Conservation (phyloP, 768 basidiomycete genomes). For the Rhizopogon sp. region DNA sequence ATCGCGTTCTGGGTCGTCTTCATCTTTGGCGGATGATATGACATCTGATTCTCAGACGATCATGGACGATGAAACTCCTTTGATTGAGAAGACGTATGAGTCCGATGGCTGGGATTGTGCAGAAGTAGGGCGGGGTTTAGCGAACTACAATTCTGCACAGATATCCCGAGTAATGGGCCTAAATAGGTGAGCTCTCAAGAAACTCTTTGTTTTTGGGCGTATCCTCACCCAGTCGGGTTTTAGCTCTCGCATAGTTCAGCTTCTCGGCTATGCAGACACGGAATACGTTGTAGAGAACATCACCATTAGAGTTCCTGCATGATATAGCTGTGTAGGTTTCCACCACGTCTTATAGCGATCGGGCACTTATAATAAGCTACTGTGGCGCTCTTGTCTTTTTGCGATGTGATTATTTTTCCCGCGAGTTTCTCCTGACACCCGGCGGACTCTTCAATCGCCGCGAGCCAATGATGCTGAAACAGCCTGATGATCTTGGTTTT, state of each 20-base stretch:
- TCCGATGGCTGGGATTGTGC: constrained; percentile 63
- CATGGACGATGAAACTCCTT: constrained; percentile 27
- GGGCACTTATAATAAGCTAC: neutral
- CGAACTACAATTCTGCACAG: constrained; percentile 94
- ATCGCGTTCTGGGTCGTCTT: constrained; percentile 34
- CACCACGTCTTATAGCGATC: too few relatives aligned
- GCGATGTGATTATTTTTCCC: neutral
- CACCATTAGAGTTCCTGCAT: constrained; percentile 59
- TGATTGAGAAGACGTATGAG: constrained; percentile 29
- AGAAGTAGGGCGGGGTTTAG: constrained; percentile 91
- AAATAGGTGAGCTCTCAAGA: constrained; percentile 65
- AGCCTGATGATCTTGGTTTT: too few relatives aligned
- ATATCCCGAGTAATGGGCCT: constrained; percentile 83
- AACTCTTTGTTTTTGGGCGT: neutral
- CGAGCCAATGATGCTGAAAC: too few relatives aligned
- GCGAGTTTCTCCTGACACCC: neutral
- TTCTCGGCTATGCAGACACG: constrained; percentile 91
- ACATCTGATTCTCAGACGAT: constrained; percentile 16
- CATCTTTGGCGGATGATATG: constrained; percentile 24
- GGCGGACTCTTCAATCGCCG: neutral
- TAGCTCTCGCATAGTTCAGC: constrained; percentile 73
- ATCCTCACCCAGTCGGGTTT: constrained; percentile 7
- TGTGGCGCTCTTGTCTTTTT: too few relatives aligned
- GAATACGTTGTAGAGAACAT: constrained; percentile 98
- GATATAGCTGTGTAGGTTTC: constrained; percentile 44